Percentiles rank a stretch among this genome's conserved stretches.
These are phyloP conservation scores for Sarocladium oryzae DNA, from an alignment of 2,329 filamentous ascomycete genomes.

Conservation along the genomic window DNA sequence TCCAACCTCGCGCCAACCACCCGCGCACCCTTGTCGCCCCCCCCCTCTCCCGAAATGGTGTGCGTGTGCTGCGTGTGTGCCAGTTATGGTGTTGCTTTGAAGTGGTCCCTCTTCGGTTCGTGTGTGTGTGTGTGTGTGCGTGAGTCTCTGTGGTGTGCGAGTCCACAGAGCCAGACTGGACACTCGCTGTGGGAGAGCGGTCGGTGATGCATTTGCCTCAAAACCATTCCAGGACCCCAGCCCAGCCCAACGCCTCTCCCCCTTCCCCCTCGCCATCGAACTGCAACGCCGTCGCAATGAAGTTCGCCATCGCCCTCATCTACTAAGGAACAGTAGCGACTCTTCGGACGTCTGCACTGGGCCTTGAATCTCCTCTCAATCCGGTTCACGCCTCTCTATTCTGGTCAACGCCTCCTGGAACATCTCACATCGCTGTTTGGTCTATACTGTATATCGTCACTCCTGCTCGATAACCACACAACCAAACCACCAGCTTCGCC, in stretches of 20 bases:
- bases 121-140: not conserved
- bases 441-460: conserved; percentile 6
- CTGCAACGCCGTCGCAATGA: conserved; percentile 44
- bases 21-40: not conserved
- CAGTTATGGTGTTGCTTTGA: not conserved
- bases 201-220: conserved; percentile 17
- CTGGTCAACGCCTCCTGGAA: conserved; percentile 9
- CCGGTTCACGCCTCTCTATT: conserved; percentile 5
- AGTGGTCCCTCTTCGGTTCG: not conserved
- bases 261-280: conserved; percentile 39
- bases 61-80: conserved; percentile 3
- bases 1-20: conserved; percentile 5
- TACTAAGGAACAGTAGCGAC: conserved; percentile 44
- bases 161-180: not conserved
- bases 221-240: conserved; percentile 30
- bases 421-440: not conserved
- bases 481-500: not conserved
- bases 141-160: not conserved
- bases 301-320: conserved; percentile 41
- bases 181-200: not conserved
- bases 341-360: conserved; percentile 48
- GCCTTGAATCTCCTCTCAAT: conserved; percentile 30
- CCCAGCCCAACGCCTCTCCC: conserved; percentile 21
- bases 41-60: not conserved
- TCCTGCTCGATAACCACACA: conserved; percentile 5